Conservation (phyloP, 2,329 filamentous ascomycete species). For the Penicillium sp. region DNA sequence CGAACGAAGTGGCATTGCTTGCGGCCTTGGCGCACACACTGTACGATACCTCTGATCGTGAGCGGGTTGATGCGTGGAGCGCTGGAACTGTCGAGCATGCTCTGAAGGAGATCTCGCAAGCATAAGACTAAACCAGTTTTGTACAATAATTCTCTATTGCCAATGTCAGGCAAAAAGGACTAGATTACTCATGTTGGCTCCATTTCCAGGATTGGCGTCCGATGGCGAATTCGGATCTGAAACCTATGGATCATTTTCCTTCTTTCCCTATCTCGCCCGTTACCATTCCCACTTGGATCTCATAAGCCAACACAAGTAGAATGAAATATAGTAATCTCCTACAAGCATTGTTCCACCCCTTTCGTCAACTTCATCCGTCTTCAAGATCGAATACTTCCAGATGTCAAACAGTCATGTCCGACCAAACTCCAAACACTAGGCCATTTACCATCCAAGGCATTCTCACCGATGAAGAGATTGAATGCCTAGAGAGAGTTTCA, state of each 20-base stretch:
- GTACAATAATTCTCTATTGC: constrained; percentile 9
- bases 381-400: background rate
- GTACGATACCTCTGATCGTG: constrained; percentile 67
- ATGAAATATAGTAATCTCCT: no score
- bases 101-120: constrained; percentile 26
- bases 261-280: background rate
- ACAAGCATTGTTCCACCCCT: background rate
- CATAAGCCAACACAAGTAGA: background rate
- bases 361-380: background rate
- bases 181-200: background rate
- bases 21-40: constrained; percentile 63
- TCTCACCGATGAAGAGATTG: background rate
- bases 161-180: background rate
- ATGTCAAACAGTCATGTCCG: background rate
- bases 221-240: background rate
- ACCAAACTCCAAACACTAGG: background rate
- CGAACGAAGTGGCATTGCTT: constrained; percentile 44
- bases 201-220: background rate
- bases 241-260: background rate
- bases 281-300: background rate
- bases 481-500: background rate
- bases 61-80: constrained; percentile 70
- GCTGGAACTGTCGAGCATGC: constrained; percentile 49
- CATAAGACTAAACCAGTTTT: constrained; percentile 6
- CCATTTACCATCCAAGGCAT: background rate